These are phyloP conservation scores for Cyclotella baltica DNA, from an alignment of 108 stramenopile genomes.

Conservation along the genomic window DNA sequence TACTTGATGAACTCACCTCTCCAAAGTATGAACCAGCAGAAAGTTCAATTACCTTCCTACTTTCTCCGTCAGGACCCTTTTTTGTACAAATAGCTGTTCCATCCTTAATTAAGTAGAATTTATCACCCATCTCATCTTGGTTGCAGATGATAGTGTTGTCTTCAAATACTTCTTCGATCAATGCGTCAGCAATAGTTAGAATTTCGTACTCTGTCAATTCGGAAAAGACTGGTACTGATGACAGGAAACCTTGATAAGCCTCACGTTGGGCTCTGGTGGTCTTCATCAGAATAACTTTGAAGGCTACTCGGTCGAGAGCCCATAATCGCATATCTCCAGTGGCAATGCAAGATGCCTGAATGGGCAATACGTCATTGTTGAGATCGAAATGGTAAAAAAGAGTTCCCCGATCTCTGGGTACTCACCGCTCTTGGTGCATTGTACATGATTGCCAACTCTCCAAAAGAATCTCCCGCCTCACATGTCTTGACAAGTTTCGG, in stretches of 20 bases:
- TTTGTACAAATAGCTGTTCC: slow-evolving; percentile 62
- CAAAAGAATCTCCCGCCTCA: slow-evolving; percentile 79
- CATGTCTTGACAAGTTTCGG: slow-evolving; percentile 79
- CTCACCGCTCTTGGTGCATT: slow-evolving; percentile 84
- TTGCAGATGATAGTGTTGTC: slow-evolving; percentile 54
- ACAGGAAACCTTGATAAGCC: slow-evolving; percentile 18
- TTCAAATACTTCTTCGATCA: slow-evolving; percentile 51
- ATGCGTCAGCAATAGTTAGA: slow-evolving; percentile 50
- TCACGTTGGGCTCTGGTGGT: slow-evolving; percentile 30
- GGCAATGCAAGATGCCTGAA: slow-evolving; percentile 68
- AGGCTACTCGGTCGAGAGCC: slow-evolving; percentile 53
- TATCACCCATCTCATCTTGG: slow-evolving; percentile 62
- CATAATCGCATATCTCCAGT: slow-evolving; percentile 49
- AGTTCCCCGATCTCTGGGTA: neutral
- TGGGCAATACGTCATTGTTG: neutral
- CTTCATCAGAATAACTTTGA: slow-evolving; percentile 50
- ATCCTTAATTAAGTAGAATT: slow-evolving; percentile 69
- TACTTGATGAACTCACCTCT: slow-evolving; percentile 43
- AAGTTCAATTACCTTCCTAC: slow-evolving; percentile 53
- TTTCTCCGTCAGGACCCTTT: slow-evolving; percentile 15
- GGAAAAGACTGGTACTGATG: slow-evolving; percentile 28
- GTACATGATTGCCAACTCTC: slow-evolving; percentile 93
- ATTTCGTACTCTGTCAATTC: slow-evolving; percentile 40
- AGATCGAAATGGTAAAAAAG: too few relatives aligned
- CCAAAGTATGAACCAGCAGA: slow-evolving; percentile 66